Evolutionary conservation across 1,139 yeast genomes (phyloP), one percentile per base, ranked within the genome.

Genomic region (Yamadazyma conglobata): DNA sequence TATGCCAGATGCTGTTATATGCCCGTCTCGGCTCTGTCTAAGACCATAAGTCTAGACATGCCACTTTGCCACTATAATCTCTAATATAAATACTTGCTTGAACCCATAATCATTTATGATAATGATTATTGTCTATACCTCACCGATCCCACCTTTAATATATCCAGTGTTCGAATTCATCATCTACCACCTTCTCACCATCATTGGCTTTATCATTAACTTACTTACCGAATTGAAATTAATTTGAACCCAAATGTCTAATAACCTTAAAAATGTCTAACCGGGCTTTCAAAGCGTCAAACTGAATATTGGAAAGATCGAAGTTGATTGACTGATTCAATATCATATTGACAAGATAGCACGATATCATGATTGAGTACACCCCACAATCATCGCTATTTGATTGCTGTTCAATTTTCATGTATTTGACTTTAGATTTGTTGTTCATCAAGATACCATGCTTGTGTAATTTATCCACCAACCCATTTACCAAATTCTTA

Each of bases 361-460:
- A 59, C 7, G 71, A 55, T 14, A 60, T 55, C 73, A 67, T 66
- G 17, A 64, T 48, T 28, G 64, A 46, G 39, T 52, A 65, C 5
- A 68, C 66, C 0, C 74, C 74, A 43, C 74, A 68, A 43, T 68
- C 74, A 41, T 67, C 73, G 28, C 60, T 64, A 39, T 68, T 68
- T 5, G 54, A 46, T 39, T 68, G 74, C 39, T 68, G 74, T 39
- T 62, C 64, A 31, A 70, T 64, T 25, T 49, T 48, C 54, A 59
- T 51, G 17, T 48, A 43, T 6, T 52, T 34, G 2, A 63, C 36
- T 22, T 50, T 44, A 11, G 65, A 42, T 11, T 35, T 36, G 3
- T 19, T 28, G 2, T 31, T 25, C 6, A 10, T 17, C 7, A 38
- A 13, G 2, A 40, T 26, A 4, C 44, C 42, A 7, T 36, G 30